These are phyloP conservation scores for Zymoseptoria brevis DNA, from an alignment of 2,329 filamentous ascomycete species.

Conservation along the genomic window DNA sequence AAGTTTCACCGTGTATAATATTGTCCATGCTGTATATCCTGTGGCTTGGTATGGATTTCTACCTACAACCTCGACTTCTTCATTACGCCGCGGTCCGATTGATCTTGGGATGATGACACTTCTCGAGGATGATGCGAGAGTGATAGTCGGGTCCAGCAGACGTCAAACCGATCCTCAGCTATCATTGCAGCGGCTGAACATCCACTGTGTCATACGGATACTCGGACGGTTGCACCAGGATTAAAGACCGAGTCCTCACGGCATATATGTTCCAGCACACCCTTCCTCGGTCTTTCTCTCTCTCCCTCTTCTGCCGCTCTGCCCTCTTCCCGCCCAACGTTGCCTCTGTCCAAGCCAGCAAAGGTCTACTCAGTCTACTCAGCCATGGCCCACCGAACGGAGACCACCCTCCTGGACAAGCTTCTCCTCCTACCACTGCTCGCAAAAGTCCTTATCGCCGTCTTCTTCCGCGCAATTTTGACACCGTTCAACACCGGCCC, in stretches of 20 bases:
- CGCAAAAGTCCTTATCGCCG: slow-evolving; percentile 25
- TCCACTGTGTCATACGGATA: too few species aligned
- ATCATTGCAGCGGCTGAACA: too few species aligned
- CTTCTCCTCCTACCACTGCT: slow-evolving; percentile 11
- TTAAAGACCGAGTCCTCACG: too few species aligned
- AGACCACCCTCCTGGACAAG: slow-evolving; percentile 12
- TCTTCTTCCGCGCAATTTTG: slow-evolving; percentile 27
- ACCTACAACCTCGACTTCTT: background rate
- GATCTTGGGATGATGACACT: background rate
- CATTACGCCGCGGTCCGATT: background rate
- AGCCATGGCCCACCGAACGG: background rate
- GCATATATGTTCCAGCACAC: too few species aligned
- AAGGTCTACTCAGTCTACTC: background rate
- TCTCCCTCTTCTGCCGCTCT: background rate
- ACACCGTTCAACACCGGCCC: slow-evolving; percentile 31
- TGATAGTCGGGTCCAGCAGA: background rate
- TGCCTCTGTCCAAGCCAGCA: background rate
- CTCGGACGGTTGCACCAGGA: too few species aligned
- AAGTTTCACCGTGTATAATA: background rate
- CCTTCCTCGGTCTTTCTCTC: too few species aligned
- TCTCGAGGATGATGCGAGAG: background rate
- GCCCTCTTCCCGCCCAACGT: background rate
- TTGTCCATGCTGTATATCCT: background rate
- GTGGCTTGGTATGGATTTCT: background rate
- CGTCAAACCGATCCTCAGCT: too few species aligned